Evolutionary conservation across 768 basidiomycete species (phyloP).

Genomic region (Kwoniella pini): DNA sequence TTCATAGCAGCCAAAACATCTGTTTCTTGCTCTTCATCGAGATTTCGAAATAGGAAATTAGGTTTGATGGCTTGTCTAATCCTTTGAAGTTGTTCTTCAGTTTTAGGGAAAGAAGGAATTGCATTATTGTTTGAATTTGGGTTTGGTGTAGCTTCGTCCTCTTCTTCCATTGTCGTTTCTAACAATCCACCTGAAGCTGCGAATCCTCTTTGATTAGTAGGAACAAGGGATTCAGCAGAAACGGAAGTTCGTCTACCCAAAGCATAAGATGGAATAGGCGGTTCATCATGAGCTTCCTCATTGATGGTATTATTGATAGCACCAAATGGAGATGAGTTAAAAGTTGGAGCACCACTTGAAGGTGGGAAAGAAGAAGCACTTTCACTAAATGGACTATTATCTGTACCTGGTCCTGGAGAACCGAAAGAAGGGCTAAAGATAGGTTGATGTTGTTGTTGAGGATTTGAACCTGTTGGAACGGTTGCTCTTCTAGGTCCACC

Average conservation of each 20-base stretch:
- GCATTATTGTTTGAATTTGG: constrained; percentile 12
- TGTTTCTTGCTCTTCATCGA: constrained; percentile 92
- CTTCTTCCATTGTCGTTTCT: constrained; percentile 42
- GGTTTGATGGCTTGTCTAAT: constrained; percentile 83
- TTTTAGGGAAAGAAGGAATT: constrained; percentile 68
- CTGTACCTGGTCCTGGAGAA: constrained; percentile 8
- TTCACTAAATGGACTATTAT: constrained; percentile 19
- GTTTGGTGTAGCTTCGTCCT: constrained; percentile 62
- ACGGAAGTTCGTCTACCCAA: constrained; percentile 90
- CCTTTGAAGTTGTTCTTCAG: constrained; percentile 76
- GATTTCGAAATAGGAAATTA: constrained; percentile 92
- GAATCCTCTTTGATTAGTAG: constrained; percentile 55
- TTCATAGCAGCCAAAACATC: constrained; percentile 95
- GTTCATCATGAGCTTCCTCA: constrained; percentile 43
- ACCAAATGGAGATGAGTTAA: constrained; percentile 29
- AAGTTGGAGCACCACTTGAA: constrained; percentile 7
- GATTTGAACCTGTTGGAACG: constrained; percentile 28
- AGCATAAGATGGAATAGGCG: constrained; percentile 60
- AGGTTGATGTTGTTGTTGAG: constrained; percentile 7
- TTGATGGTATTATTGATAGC: background rate
- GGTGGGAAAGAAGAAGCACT: constrained; percentile 11
- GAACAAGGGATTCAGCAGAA: constrained; percentile 93
- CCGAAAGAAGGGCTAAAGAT: constrained; percentile 34
- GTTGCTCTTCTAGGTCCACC: constrained; percentile 39
- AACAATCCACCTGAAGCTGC: constrained; percentile 23